Percentiles rank a stretch among this genome's conserved stretches.
phyloP scores from a whole-genome alignment of 495 filamentous ascomycete genomes.

The Neurospora sp. region DNA sequence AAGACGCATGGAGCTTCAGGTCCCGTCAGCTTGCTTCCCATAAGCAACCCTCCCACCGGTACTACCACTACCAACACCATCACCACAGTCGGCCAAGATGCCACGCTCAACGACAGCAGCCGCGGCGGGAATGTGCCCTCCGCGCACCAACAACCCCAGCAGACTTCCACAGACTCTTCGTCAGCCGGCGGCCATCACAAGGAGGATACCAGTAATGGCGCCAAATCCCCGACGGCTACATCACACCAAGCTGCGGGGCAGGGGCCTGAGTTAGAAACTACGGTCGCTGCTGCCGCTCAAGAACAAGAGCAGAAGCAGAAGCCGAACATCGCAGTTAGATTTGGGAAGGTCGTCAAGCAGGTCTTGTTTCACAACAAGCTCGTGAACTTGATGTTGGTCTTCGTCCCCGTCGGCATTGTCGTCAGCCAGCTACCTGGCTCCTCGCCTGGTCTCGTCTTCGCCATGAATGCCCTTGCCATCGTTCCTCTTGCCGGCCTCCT shows the following conservation, averaged over 20 bases:
- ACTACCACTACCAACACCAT: not conserved
- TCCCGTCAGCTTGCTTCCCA: slow-evolving; percentile 25
- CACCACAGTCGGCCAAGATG: slow-evolving; percentile 15
- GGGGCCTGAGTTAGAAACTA: slow-evolving; percentile 42
- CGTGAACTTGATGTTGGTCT: slow-evolving; percentile 61
- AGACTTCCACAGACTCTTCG: not conserved
- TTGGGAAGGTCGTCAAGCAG: slow-evolving; percentile 39
- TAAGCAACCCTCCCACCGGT: slow-evolving; percentile 17
- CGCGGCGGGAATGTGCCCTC: slow-evolving; percentile 1
- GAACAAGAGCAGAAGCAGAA: slow-evolving; percentile 22
- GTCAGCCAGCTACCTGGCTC: slow-evolving; percentile 37
- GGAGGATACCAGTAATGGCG: slow-evolving; percentile 15
- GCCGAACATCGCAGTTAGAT: slow-evolving; percentile 36
- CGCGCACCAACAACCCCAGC: not conserved
- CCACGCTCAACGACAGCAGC: slow-evolving; percentile 8
- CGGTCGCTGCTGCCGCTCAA: slow-evolving; percentile 2
- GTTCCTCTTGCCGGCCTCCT: slow-evolving; percentile 73
- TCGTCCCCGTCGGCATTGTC: slow-evolving; percentile 71
- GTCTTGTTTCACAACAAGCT: slow-evolving; percentile 61
- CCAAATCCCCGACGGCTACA: slow-evolving; percentile 30
- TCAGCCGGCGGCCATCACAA: not conserved
- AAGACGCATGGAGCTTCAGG: slow-evolving; percentile 45
- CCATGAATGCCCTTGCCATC: slow-evolving; percentile 77
- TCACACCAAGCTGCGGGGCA: slow-evolving; percentile 45
- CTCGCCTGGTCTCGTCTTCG: slow-evolving; percentile 47